A percentile compares a stretch with the other conserved stretches of the same genome.
Conservation (phyloP, 73 alveolate species). For the Paramecium primaurelia region DNA sequence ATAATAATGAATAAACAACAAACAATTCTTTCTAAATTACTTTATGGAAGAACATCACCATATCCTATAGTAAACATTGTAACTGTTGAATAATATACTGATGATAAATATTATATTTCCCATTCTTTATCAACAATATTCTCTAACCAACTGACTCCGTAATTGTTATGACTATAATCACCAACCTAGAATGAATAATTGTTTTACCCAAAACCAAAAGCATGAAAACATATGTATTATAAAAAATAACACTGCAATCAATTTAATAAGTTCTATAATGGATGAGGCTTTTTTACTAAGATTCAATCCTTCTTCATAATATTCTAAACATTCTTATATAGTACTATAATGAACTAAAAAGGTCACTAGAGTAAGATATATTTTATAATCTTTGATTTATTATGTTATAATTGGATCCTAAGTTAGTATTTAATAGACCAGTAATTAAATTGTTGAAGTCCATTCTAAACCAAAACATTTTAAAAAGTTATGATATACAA, state of each 20-base stretch:
- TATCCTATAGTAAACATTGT: constrained; percentile 81
- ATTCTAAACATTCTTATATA: not conserved
- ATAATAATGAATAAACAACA: constrained; percentile 63
- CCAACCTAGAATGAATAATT: not conserved
- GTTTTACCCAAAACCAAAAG: constrained; percentile 35
- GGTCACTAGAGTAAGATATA: not conserved
- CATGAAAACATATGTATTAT: constrained; percentile 9
- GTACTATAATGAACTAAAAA: constrained; percentile 27
- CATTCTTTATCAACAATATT: not conserved
- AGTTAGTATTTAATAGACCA: not conserved
- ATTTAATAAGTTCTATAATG: not conserved
- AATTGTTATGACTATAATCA: constrained; percentile 3
- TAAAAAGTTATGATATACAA: not conserved
- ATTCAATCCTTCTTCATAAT: constrained; percentile 32
- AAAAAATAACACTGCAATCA: not conserved
- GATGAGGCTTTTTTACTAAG: constrained; percentile 4
- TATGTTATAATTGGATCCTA: not conserved
- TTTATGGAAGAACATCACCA: constrained; percentile 70
- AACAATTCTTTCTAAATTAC: constrained; percentile 59
- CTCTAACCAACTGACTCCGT: constrained; percentile 63
- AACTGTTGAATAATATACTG: constrained; percentile 70
- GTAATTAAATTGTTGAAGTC: not conserved
- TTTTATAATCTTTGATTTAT: not conserved
- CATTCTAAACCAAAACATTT: constrained; percentile 34
- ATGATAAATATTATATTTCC: constrained; percentile 53